Evolutionary conservation across 495 filamentous ascomycete species (phyloP), one percentile per base, ranked within the genome.

Genomic region (Viridothelium virens): DNA sequence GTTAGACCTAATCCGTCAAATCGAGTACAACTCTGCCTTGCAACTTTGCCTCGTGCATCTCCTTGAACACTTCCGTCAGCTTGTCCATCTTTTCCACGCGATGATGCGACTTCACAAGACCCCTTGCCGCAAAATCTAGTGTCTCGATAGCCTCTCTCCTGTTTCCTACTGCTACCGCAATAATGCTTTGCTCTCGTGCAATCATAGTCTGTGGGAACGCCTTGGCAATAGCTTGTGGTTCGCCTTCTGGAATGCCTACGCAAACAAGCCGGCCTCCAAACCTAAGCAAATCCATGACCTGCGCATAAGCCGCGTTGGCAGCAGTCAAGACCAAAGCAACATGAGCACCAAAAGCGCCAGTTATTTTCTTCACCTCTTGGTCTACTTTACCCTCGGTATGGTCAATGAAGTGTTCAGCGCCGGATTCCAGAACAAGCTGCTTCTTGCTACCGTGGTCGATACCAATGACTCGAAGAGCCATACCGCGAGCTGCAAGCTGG

Each of bases 341-440:
- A 38, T 84, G 80, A 1, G 84, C 87, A 4, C 88, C 88, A 5
- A 87, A 70, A 0, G 86, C 86, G n/a, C 79, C 81, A 0, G 86
- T 83, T n/a, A 84, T 70, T 3, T 36, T 59, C 69, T 83, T 84
- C 38, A 76, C 74, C 25, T 86, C 82, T 53, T 83, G 80, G 34
- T 75, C 67, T 11, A 79, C 74, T 38, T 88, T 76, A 0, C 78
- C 76, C 38, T 84, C 79, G n/a, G 83, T 84, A 61, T 86, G 74
- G 66, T 88, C 87, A 65, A 91, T 77, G 72, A 90, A 91, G 65
- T 82, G 79, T 74, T 90, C 87, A 2, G 87, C 88, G 1, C 88
- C 88, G 41, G 78, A 84, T 0, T 79, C 78, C 31, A 80, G 79
- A 37, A 86, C 82, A n/a, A 87, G 69, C 2, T 81, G 75, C 66